Conservation (phyloP, 2,329 filamentous ascomycete species). For the Aspergillus quadricinctus region DNA sequence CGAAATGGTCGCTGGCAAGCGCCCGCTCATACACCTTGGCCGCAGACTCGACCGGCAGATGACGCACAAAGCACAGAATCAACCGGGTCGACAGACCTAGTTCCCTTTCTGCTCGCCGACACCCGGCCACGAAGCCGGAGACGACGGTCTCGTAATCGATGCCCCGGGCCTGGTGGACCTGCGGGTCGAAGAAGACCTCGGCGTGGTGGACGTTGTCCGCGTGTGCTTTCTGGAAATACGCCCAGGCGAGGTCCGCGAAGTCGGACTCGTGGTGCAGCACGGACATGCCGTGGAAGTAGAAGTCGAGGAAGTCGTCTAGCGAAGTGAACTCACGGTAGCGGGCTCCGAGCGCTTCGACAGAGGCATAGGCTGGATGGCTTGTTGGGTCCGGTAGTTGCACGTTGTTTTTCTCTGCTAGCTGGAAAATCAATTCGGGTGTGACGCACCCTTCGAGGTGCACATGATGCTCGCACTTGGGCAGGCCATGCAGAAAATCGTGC, state of each 20-base stretch:
- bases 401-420: slow-evolving; percentile 62
- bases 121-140: slow-evolving; percentile 58
- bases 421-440: slow-evolving; percentile 65
- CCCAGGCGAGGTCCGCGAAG: slow-evolving; percentile 67
- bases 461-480: slow-evolving; percentile 80
- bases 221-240: slow-evolving; percentile 64
- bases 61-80: slow-evolving; percentile 68
- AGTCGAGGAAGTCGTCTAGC: slow-evolving; percentile 72
- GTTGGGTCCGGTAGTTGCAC: slow-evolving; percentile 54
- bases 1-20: slow-evolving; percentile 37
- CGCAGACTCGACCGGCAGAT: slow-evolving; percentile 60
- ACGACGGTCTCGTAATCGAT: slow-evolving; percentile 62
- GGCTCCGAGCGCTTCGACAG: slow-evolving; percentile 53
- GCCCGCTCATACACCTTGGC: slow-evolving; percentile 38
- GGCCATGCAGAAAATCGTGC: slow-evolving; percentile 57
- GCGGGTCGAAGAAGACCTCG: slow-evolving; percentile 78
- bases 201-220: slow-evolving; percentile 65
- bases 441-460: slow-evolving; percentile 75
- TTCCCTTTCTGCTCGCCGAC: slow-evolving; percentile 56
- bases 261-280: slow-evolving; percentile 63
- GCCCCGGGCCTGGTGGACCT: slow-evolving; percentile 64
- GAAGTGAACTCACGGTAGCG: slow-evolving; percentile 66
- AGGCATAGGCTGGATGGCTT: slow-evolving; percentile 60
- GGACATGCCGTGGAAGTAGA: slow-evolving; percentile 73
- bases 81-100: slow-evolving; percentile 63